phyloP scores from a whole-genome alignment of 2,329 filamentous ascomycete species.

The Hysterium pulicare region DNA sequence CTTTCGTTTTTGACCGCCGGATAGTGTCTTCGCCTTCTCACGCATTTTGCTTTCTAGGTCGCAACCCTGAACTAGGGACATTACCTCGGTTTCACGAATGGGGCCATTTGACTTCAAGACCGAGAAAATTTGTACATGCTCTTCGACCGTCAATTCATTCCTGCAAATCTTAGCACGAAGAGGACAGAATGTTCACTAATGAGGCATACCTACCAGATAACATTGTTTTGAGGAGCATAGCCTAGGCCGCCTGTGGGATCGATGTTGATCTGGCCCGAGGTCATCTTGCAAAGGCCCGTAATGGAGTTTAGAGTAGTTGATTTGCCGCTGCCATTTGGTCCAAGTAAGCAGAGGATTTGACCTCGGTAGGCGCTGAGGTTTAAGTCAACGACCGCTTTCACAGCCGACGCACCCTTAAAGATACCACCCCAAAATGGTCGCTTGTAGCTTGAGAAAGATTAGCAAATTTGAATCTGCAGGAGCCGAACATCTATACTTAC shows the following conservation, averaged over 20 bases:
- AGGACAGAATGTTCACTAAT: neutral
- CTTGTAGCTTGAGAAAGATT: too few relatives aligned
- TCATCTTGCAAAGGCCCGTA: constrained; percentile 71
- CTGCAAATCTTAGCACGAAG: constrained; percentile 28
- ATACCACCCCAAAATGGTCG: too few relatives aligned
- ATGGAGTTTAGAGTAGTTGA: constrained; percentile 83
- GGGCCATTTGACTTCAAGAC: constrained; percentile 63
- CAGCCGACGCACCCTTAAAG: too few relatives aligned
- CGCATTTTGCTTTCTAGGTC: constrained; percentile 71
- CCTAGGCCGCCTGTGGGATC: constrained; percentile 73
- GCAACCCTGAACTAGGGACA: constrained; percentile 59
- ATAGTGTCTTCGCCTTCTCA: constrained; percentile 69
- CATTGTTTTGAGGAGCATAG: constrained; percentile 71
- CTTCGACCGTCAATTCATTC: constrained; percentile 77
- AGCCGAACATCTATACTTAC: constrained; percentile 16
- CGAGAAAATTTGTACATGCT: constrained; percentile 82
- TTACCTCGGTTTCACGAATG: constrained; percentile 52
- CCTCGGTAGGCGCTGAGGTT: constrained; percentile 66
- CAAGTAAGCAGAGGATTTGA: constrained; percentile 78
- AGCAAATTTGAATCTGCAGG: constrained; percentile 40
- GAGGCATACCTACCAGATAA: neutral
- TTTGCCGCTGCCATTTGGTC: constrained; percentile 84
- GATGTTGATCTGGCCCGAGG: constrained; percentile 69
- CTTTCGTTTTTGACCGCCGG: constrained; percentile 85
- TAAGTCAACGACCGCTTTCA: constrained; percentile 70